Evolutionary conservation across 176 grass and related monocot genomes (phyloP).

Genomic region (Microstegium vimineum): DNA sequence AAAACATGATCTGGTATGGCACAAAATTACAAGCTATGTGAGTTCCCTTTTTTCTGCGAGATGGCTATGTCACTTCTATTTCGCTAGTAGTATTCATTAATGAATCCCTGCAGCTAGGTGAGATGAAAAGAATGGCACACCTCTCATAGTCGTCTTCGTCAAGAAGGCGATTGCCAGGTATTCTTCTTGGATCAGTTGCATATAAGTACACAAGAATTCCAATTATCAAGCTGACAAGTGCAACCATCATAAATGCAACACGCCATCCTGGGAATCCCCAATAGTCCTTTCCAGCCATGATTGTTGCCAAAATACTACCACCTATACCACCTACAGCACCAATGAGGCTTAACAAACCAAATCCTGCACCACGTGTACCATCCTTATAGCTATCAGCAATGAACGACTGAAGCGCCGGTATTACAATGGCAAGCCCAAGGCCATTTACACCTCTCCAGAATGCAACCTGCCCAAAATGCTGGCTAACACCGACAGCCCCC

Average conservation of each 20-base stretch:
- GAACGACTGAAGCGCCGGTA: slow-evolving; percentile 89
- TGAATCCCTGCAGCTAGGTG: background rate
- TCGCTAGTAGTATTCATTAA: background rate
- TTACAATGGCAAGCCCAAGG: slow-evolving; percentile 92
- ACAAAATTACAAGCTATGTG: background rate
- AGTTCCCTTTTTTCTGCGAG: background rate
- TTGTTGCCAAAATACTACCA: slow-evolving; percentile 74
- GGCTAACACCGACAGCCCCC: slow-evolving; percentile 70
- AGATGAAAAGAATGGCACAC: slow-evolving; percentile 30
- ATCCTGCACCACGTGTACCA: slow-evolving; percentile 68
- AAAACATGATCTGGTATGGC: background rate
- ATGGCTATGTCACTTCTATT: background rate
- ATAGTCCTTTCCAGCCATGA: slow-evolving; percentile 78
- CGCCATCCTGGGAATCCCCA: slow-evolving; percentile 89
- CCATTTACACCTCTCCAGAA: slow-evolving; percentile 91
- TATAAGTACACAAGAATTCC: slow-evolving; percentile 74
- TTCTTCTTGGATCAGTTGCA: slow-evolving; percentile 80
- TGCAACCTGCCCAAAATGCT: slow-evolving; percentile 66
- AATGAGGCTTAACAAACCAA: slow-evolving; percentile 79
- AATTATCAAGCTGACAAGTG: slow-evolving; percentile 73
- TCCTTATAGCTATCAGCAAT: slow-evolving; percentile 94
- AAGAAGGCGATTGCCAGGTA: slow-evolving; percentile 27
- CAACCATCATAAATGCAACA: slow-evolving; percentile 79
- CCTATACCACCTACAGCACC: slow-evolving; percentile 81
- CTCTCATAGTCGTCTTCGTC: slow-evolving; percentile 66